Evolutionary conservation across 331 rosid genomes (phyloP).

Genomic region (Saraca asoca): DNA sequence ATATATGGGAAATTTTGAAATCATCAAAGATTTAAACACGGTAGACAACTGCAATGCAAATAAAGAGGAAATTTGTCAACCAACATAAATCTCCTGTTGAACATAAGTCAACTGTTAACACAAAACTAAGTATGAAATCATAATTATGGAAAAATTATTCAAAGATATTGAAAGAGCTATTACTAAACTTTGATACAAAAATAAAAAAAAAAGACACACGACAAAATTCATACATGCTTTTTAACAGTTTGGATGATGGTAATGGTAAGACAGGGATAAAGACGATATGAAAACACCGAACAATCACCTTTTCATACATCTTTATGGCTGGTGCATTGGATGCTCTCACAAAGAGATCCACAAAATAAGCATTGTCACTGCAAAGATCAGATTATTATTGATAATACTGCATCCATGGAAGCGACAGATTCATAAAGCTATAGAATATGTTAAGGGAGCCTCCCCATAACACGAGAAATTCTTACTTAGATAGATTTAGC

Average conservation of each 20-base stretch:
- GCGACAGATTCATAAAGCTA: slow-evolving; percentile 9
- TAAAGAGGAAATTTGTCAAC: too few relatives aligned
- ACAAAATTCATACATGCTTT: slow-evolving; percentile 1
- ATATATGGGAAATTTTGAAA: too few relatives aligned
- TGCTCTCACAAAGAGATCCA: slow-evolving; percentile 96
- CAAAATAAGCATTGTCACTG: slow-evolving; percentile 92
- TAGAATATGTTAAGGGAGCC: background rate
- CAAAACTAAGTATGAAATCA: too few relatives aligned
- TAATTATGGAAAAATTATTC: too few relatives aligned
- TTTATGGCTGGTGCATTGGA: slow-evolving; percentile 95
- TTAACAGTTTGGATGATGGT: background rate
- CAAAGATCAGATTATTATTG: slow-evolving; percentile 32
- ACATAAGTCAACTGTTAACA: too few relatives aligned
- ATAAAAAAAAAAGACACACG: background rate
- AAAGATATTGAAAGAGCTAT: too few relatives aligned
- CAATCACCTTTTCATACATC: slow-evolving; percentile 91
- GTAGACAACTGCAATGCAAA: too few relatives aligned
- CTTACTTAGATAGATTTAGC: background rate
- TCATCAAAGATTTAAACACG: too few relatives aligned
- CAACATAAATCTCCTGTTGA: too few relatives aligned
- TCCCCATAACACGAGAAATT: background rate
- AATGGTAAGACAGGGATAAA: background rate
- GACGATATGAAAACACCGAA: slow-evolving; percentile 1
- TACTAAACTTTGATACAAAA: too few relatives aligned
- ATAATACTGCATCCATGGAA: slow-evolving; percentile 24